Percentiles rank a stretch among this genome's conserved stretches.
Evolutionary conservation across 345 rosid species (phyloP).

Genomic region (Populus pruinosa): DNA sequence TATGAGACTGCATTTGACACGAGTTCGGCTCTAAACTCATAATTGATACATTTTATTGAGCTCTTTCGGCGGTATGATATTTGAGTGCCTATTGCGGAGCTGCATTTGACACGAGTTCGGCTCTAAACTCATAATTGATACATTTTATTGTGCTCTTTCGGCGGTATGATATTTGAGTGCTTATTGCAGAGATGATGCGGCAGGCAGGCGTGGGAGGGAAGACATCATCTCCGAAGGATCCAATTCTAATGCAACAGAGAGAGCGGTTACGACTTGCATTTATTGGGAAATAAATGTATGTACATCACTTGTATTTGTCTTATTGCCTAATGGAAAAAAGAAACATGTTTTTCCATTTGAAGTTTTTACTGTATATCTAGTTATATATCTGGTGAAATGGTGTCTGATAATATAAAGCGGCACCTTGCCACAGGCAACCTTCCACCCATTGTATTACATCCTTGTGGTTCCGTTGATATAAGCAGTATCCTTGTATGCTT

Average conservation of each 20-base stretch:
- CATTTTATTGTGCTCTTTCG: background rate
- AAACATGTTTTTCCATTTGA: constrained; percentile 22
- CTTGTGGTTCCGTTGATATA: constrained; percentile 5
- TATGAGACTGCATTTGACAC: background rate
- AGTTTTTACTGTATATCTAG: constrained; percentile 20
- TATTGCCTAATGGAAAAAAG: constrained; percentile 24
- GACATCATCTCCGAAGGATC: constrained; percentile 29
- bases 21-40: background rate
- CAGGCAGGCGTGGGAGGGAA: constrained; percentile 26
- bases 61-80: background rate
- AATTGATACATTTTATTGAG: background rate
- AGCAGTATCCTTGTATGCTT: constrained; percentile 17
- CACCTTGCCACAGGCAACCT: constrained; percentile 14
- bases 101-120: background rate
- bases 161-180: background rate
- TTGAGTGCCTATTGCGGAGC: constrained; percentile 9
- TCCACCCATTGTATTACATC: constrained; percentile 9
- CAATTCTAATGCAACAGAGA: constrained; percentile 17
- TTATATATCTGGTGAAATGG: constrained; percentile 15
- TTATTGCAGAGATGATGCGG: constrained; percentile 24
- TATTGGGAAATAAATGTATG: constrained; percentile 26
- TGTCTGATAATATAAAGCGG: constrained; percentile 29
- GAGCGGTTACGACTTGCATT: constrained; percentile 18
- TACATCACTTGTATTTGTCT: constrained; percentile 20
- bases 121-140: background rate